Evolutionary conservation across 371 early-diverging fungal genomes (phyloP).

Genomic region (Apophysomyces elegans): DNA sequence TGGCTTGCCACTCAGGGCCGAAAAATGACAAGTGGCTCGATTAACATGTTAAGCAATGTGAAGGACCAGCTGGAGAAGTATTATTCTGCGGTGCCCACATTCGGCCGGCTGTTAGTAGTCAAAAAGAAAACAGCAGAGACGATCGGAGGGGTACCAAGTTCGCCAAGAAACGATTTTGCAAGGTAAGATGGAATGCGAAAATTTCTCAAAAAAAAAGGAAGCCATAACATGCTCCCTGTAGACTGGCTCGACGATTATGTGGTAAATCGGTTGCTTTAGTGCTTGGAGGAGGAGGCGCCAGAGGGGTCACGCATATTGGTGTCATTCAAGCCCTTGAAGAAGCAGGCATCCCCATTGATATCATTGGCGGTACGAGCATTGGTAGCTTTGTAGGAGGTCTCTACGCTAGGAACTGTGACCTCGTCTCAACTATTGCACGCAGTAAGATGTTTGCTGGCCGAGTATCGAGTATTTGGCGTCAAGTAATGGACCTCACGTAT

Average conservation of each 20-base stretch:
- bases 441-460: slow-evolving; percentile 86
- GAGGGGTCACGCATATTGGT: slow-evolving; percentile 97
- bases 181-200: slow-evolving; percentile 28
- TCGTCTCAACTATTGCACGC: slow-evolving; percentile 84
- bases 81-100: slow-evolving; percentile 54
- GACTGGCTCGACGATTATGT: slow-evolving; percentile 93
- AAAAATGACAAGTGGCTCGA: slow-evolving; percentile 58
- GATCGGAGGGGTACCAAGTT: slow-evolving; percentile 30
- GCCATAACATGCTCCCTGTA: slow-evolving; percentile 15
- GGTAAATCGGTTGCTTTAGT: slow-evolving; percentile 97
- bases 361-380: slow-evolving; percentile 98
- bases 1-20: slow-evolving; percentile 58
- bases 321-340: slow-evolving; percentile 98
- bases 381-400: slow-evolving; percentile 98
- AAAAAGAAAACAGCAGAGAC: slow-evolving; percentile 32
- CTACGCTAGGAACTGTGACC: slow-evolving; percentile 91
- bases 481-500: slow-evolving; percentile 95
- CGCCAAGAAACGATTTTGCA: slow-evolving; percentile 69
- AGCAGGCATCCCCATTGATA: slow-evolving; percentile 98
- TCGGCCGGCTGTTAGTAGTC: slow-evolving; percentile 37
- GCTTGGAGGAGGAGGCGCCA: slow-evolving; percentile 99
- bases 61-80: slow-evolving; percentile 74
- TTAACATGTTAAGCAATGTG: slow-evolving; percentile 62
- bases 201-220: background rate
- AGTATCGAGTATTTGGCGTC: slow-evolving; percentile 88